phyloP scores from a whole-genome alignment of 176 grass and related monocot species.

The Poa annua region DNA sequence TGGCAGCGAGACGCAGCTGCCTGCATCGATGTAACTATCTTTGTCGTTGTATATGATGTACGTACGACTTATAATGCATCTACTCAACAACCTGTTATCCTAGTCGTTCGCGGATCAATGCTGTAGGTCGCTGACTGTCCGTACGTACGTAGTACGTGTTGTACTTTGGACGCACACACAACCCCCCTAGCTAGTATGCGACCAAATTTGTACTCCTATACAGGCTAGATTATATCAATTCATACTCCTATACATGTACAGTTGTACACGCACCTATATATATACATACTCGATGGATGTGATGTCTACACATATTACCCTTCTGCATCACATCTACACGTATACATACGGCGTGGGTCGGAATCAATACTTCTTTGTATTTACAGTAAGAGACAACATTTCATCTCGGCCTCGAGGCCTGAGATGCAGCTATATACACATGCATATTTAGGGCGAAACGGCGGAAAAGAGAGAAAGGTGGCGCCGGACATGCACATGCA shows the following conservation, averaged over 20 bases:
- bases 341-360: neutral
- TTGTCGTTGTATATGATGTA: neutral
- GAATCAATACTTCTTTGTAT: no score
- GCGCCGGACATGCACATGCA: no score
- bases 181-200: neutral
- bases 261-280: neutral
- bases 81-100: slow-evolving; percentile 13
- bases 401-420: neutral
- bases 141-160: neutral
- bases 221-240: no score
- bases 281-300: neutral
- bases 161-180: neutral
- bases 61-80: neutral
- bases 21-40: neutral
- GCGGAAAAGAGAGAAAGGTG: no score
- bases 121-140: neutral
- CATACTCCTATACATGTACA: neutral
- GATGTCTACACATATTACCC: neutral
- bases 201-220: neutral
- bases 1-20: neutral
- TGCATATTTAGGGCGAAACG: neutral
- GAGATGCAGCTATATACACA: neutral
- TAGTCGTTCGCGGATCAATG: neutral
- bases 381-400: no score
- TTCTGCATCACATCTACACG: neutral